phyloP scores from a whole-genome alignment of 208 protist species.

The Plasmodiophora brassicae region DNA sequence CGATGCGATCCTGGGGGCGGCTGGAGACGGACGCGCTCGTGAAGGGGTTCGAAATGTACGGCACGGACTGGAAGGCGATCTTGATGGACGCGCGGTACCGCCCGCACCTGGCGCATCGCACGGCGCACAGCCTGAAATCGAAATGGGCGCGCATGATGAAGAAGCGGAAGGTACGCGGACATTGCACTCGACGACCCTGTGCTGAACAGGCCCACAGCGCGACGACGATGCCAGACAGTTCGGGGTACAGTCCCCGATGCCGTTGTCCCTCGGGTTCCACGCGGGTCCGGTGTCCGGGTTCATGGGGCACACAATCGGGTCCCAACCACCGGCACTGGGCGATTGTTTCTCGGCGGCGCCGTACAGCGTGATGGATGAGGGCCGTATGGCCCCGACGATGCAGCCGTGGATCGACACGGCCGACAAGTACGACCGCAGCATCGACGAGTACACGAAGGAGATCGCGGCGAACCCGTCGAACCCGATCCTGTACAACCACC shows the following conservation, averaged over 20 bases:
- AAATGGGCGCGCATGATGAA: conserved; percentile 26
- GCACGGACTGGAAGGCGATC: conserved; percentile 19
- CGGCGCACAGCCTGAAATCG: conserved; percentile 26
- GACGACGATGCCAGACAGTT: conserved; percentile 9
- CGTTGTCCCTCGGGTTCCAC: background rate
- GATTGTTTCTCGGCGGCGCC: no score
- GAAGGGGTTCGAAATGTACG: conserved; percentile 20
- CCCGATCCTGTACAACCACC: conserved; percentile 16
- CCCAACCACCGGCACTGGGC: no score
- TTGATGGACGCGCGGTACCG: background rate
- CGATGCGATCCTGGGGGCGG: conserved; percentile 5
- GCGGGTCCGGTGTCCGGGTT: background rate
- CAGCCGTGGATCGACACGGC: background rate
- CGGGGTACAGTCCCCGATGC: background rate
- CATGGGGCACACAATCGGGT: background rate
- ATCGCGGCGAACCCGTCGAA: conserved; percentile 11
- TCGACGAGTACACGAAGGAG: background rate
- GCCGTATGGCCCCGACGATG: background rate
- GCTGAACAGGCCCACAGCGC: no score
- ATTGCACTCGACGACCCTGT: no score
- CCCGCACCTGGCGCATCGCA: background rate
- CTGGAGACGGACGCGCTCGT: background rate
- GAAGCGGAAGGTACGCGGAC: no score
- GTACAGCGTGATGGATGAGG: background rate
- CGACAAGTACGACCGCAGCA: conserved; percentile 16